phyloP scores from a whole-genome alignment of 2,329 filamentous ascomycete genomes.

The Botrytis squamosa region DNA sequence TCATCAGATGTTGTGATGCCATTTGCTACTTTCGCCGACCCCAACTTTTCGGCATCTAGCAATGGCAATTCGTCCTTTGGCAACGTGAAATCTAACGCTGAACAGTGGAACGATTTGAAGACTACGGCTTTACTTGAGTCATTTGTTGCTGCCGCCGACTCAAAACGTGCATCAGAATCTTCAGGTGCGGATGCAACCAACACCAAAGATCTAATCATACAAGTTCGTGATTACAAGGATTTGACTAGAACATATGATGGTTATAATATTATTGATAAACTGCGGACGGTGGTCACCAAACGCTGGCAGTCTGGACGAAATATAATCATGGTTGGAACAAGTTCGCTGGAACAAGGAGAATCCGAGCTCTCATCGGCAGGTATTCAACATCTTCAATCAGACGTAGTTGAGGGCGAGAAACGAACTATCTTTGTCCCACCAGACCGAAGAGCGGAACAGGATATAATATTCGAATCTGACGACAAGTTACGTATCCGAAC shows the following conservation, averaged over 20 bases:
- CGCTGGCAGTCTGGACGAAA: constrained; percentile 69
- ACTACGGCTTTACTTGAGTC: constrained; percentile 56
- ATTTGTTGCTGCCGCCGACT: constrained; percentile 51
- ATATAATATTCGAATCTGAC: constrained; percentile 48
- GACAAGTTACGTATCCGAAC: constrained; percentile 48
- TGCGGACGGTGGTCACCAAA: constrained; percentile 70
- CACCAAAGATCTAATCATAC: constrained; percentile 55
- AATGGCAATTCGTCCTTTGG: constrained; percentile 16
- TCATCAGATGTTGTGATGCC: constrained; percentile 15
- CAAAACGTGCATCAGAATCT: constrained; percentile 37
- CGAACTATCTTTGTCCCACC: constrained; percentile 56
- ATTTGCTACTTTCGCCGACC: constrained; percentile 14
- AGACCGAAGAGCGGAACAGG: constrained; percentile 41
- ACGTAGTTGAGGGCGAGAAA: constrained; percentile 48
- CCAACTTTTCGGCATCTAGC: constrained; percentile 19
- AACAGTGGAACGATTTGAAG: constrained; percentile 63
- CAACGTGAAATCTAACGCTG: constrained; percentile 30
- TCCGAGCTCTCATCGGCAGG: constrained; percentile 42
- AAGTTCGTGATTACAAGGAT: constrained; percentile 78
- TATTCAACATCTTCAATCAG: constrained; percentile 45
- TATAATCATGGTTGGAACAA: constrained; percentile 79
- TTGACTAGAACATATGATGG: constrained; percentile 69
- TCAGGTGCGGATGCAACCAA: constrained; percentile 28
- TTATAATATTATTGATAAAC: constrained; percentile 63
- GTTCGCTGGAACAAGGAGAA: constrained; percentile 54